Base-by-base conservation (phyloP, 352 stramenopile genomes). In the Phytophthora tubulina region DNA sequence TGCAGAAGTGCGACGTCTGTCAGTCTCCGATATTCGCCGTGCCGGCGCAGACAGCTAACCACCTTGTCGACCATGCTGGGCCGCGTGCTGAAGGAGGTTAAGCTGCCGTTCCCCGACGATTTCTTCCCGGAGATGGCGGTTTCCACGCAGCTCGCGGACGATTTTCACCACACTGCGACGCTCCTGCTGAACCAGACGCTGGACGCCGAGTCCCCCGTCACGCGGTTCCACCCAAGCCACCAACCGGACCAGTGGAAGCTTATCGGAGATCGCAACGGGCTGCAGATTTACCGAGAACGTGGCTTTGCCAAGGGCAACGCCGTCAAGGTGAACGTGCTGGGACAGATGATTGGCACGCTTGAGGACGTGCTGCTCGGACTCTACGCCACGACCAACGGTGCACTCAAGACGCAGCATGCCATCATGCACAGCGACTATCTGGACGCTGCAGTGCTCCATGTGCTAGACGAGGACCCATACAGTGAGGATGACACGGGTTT, bases 331-430 rank as follows among this genome's bases (percentile, higher is more conserved):
- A 79, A 84, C 31, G 76, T 63, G 4, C 61, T 89, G 31, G 85
- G 85, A n/a, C 78, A 76, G 27, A 63, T 92, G 21, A 61, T 59
- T 2, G 79, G 85, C 58, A 78, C 81, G 9, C 73, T 92, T 32
- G 82, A 91, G 36, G 78, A 90, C 58, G 72, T 92, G 51, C 85
- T 92, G 69, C 82, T 84, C 35, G 81, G 83, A 10, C 76, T 90
- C 44, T 89, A 88, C 51, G 81, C 82, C 11, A 64, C 75, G 15
- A 80, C 70, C 49, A 88, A 79, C 55, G 67, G 68, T 7, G 45
- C 70, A 11, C 78, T 88, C 62, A 88, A 91, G 73, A 89, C 83
- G 8, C 81, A 92, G 69, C 82, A 80, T 7, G 75, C 78, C 50
- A 90, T 92, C 56, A 81, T 90, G 72, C 85, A 90, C 64, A 61